Conservation (phyloP, 805 yeast genomes). For the Starmerella floris region DNA sequence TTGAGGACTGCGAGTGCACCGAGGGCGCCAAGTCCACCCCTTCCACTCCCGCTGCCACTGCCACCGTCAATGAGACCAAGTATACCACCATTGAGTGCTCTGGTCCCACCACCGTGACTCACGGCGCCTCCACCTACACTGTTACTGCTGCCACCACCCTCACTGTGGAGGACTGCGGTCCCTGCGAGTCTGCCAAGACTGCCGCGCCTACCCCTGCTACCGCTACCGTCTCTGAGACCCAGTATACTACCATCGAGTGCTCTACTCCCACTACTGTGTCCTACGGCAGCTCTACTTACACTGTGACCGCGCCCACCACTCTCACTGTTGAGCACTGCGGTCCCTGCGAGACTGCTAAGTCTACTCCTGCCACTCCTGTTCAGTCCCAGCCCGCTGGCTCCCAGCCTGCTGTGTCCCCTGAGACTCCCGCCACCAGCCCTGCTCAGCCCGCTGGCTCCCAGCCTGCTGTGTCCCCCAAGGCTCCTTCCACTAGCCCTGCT, state of each 20-base stretch:
- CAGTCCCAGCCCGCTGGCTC: not conserved
- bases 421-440: not conserved
- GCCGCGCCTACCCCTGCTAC: slow-evolving; percentile 1
- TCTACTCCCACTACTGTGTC: slow-evolving; percentile 20
- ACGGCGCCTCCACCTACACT: slow-evolving; percentile 30
- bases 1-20: slow-evolving; percentile 52
- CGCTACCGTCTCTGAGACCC: slow-evolving; percentile 17
- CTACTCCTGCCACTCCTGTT: slow-evolving; percentile 2
- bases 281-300: slow-evolving; percentile 30
- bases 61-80: slow-evolving; percentile 17
- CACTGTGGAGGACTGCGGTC: slow-evolving; percentile 37
- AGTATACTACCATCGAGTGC: slow-evolving; percentile 19
- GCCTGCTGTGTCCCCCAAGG: not conserved
- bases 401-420: not conserved
- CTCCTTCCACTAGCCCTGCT: not conserved
- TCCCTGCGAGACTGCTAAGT: not conserved
- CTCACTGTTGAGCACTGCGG: slow-evolving; percentile 39
- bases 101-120: slow-evolving; percentile 19
- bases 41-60: slow-evolving; percentile 10
- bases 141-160: slow-evolving; percentile 40
- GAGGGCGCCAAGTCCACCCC: slow-evolving; percentile 34
- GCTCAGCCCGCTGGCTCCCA: not conserved
- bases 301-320: slow-evolving; percentile 37
- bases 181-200: not conserved
- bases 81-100: slow-evolving; percentile 20